These are phyloP conservation scores for Spirogloea muscicola DNA, from an alignment of 139 green algal genomes.

Conservation along the genomic window DNA sequence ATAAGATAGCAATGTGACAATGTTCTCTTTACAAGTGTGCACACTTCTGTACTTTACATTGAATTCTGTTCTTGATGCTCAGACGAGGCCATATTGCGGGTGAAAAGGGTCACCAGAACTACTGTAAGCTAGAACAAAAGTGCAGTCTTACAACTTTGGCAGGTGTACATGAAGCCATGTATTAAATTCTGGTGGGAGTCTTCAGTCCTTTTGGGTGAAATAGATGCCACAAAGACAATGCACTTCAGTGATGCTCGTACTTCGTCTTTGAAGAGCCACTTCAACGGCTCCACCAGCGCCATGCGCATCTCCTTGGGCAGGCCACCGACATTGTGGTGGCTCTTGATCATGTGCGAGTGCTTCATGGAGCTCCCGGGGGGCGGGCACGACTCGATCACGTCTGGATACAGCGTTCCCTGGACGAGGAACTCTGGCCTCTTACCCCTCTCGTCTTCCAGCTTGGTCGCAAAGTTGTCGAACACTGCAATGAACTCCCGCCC, in stretches of 20 bases:
- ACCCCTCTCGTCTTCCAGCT: conserved; percentile 22
- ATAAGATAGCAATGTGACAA: no score
- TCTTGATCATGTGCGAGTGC: conserved; percentile 99
- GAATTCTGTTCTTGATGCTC: no score
- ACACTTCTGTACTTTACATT: not conserved
- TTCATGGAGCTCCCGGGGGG: conserved; percentile 90
- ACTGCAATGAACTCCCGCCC: conserved; percentile 89
- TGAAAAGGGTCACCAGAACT: no score
- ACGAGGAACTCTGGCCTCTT: conserved; percentile 50
- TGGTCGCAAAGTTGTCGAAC: conserved; percentile 78
- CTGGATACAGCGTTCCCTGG: conserved; percentile 93
- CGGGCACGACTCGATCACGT: conserved; percentile 98
- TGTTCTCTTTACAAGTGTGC: not conserved
- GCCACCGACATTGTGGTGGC: conserved; percentile 98
- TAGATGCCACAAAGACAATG: not conserved
- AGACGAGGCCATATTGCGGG: no score
- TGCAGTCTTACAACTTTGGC: no score
- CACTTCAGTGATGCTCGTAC: not conserved
- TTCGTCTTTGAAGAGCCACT: conserved; percentile 97
- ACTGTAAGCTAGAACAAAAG: no score
- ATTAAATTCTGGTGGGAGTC: no score
- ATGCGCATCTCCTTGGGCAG: conserved; percentile 96
- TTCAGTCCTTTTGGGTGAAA: no score
- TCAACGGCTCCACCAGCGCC: conserved; percentile 93
- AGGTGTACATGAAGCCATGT: no score